Base-by-base conservation (phyloP, 1,284 basidiomycete genomes). In the Singerocomus rubriflavus region DNA sequence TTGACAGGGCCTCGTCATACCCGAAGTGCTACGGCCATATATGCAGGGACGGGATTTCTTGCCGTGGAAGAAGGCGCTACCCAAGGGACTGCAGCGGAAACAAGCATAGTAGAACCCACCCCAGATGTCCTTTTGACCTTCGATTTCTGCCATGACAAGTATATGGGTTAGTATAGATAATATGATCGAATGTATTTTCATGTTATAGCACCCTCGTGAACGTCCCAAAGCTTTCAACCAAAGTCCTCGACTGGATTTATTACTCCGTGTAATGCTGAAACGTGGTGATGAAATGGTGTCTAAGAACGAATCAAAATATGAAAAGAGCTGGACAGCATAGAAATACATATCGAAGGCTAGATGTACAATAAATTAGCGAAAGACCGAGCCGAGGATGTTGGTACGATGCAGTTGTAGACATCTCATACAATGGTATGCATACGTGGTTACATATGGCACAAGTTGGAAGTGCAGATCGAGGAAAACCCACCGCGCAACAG, bases 41-140 rank as follows among this genome's bases (percentile, higher is more conserved):
- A 95, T 99, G 93, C 88, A 92, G 65, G 96, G 96, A 3, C 84
- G 95, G 16, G 89, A 92, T 16, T 97, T 98, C 76, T 68, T 99
- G 48, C 94, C 94, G 16, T 99, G 81, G 75, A 82, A 84, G 38
- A 88, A 88, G 63, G 88, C 88, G 63, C 70, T 94, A 53, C 92
- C 91, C 6, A 93, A 93, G 75, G 78, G 76, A 43, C 62, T 88
- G 50, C 84, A 89, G 73, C 82, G 80, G 71, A 90, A 91, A 72
- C 61, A 67, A n/a, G 64, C 46, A 47, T 68, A 11, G 54, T 49
- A 44, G 29, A 31, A 29, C 10, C 3, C 7, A 25, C 32, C 17
- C 34, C 21, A 45, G 16, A 41, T 9, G 2, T 25, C 6, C 7
- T 41, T 27, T 11, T 21, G 21, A 40, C n/a, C 13, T 26, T 26